Percentiles rank a stretch among this genome's conserved stretches.
phyloP scores from a whole-genome alignment of 2,329 filamentous ascomycete species.

The Domatiomyces globalis region DNA sequence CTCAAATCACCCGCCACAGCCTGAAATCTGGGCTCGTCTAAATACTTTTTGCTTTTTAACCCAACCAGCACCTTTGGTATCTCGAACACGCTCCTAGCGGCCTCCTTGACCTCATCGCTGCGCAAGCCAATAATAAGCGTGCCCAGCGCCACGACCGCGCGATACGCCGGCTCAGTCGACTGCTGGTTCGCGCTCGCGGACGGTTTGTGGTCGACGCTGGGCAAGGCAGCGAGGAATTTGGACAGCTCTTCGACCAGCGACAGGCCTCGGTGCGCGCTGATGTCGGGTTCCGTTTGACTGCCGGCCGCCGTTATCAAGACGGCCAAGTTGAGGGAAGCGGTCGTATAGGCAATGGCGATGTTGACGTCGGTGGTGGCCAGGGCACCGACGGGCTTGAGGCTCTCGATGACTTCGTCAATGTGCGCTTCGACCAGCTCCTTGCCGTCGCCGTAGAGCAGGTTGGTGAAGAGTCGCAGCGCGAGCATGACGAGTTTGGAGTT shows the following conservation, averaged over 20 bases:
- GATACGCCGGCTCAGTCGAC: constrained; percentile 72
- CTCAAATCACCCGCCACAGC: constrained; percentile 47
- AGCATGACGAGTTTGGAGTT: constrained; percentile 69
- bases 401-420: constrained; percentile 47
- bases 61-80: constrained; percentile 34
- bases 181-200: constrained; percentile 37
- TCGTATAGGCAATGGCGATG: constrained; percentile 66
- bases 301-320: constrained; percentile 49
- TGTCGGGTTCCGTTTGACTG: constrained; percentile 27
- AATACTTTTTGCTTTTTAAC: constrained; percentile 34
- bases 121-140: constrained; percentile 49
- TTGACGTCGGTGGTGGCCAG: constrained; percentile 53
- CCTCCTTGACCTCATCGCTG: constrained; percentile 44
- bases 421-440: constrained; percentile 46
- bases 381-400: constrained; percentile 50
- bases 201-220: constrained; percentile 12
- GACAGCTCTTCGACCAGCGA: constrained; percentile 48
- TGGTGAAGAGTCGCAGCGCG: constrained; percentile 63
- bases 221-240: constrained; percentile 38
- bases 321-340: constrained; percentile 70
- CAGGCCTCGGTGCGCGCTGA: constrained; percentile 27
- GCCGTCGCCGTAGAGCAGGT: constrained; percentile 65
- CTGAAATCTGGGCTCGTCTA: constrained; percentile 47
- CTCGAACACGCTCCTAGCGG: constrained; percentile 44
- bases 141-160: constrained; percentile 67